Evolutionary conservation across 495 filamentous ascomycete species (phyloP).

Genomic region (Xylaria nigripes): DNA sequence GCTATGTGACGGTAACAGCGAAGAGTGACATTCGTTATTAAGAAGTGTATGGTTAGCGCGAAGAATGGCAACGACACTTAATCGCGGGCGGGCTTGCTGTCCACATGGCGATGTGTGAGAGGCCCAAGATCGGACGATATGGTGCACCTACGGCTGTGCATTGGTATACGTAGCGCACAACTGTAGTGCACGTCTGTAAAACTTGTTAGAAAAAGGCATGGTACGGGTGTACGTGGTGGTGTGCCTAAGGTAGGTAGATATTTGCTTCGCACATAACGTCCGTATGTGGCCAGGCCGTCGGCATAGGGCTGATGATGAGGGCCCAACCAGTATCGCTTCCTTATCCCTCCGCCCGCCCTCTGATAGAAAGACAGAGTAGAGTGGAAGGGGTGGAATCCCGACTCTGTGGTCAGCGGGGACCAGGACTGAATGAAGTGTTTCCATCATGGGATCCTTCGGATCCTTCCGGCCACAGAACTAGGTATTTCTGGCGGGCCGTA

Average conservation of each 20-base stretch:
- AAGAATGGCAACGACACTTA: background rate
- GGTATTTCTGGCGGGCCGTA: background rate
- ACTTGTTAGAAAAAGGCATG: background rate
- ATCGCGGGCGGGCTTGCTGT: slow-evolving; percentile 12
- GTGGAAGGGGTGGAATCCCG: background rate
- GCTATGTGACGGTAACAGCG: background rate
- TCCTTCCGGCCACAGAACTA: background rate
- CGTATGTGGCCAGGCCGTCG: background rate
- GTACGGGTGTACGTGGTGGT: too few species aligned
- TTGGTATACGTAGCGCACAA: background rate
- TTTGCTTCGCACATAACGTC: too few species aligned
- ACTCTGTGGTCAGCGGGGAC: background rate
- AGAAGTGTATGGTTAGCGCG: background rate
- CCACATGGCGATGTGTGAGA: slow-evolving; percentile 32
- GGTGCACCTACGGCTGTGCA: background rate
- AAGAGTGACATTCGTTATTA: background rate
- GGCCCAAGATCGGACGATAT: slow-evolving; percentile 26
- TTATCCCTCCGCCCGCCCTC: background rate
- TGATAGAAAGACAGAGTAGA: background rate
- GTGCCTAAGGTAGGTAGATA: too few species aligned
- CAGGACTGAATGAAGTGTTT: background rate
- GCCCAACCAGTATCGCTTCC: background rate
- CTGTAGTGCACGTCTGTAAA: background rate
- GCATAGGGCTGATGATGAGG: slow-evolving; percentile 5
- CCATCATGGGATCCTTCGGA: slow-evolving; percentile 1